phyloP scores from a whole-genome alignment of 225 moss, liverwort and hornwort species.

The Takakia lepidozioides region DNA sequence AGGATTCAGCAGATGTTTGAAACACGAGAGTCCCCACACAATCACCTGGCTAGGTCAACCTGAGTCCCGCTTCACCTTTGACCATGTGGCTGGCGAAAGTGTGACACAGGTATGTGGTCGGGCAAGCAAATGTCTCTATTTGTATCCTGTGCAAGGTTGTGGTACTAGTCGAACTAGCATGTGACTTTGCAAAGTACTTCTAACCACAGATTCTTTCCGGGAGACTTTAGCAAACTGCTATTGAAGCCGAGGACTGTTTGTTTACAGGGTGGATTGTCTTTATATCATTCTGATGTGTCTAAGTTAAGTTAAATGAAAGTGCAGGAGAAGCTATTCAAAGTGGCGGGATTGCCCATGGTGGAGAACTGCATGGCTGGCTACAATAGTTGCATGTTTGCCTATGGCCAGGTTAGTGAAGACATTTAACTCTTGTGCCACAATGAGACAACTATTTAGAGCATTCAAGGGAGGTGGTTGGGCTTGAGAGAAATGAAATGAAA shows the following conservation, averaged over 20 bases:
- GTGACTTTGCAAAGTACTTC: no score
- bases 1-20: constrained; percentile 43
- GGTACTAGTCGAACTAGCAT: background rate
- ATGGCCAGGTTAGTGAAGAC: constrained; percentile 28
- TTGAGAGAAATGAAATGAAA: no score
- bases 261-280: no score
- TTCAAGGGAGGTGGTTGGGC: background rate
- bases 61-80: constrained; percentile 57
- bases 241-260: no score
- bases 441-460: background rate
- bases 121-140: background rate
- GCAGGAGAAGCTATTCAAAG: constrained; percentile 46
- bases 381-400: constrained; percentile 63
- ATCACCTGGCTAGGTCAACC: constrained; percentile 44
- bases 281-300: no score
- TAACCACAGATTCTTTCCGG: no score
- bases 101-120: constrained; percentile 35
- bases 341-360: constrained; percentile 52
- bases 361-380: constrained; percentile 50
- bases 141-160: no score
- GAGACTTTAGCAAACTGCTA: no score
- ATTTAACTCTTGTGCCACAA: background rate
- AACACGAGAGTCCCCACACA: constrained; percentile 41
- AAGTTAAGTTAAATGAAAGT: no score
- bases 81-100: constrained; percentile 52